These are phyloP conservation scores for Trypanosomatidae sp. DNA, from an alignment of 208 protist genomes.

Conservation along the genomic window DNA sequence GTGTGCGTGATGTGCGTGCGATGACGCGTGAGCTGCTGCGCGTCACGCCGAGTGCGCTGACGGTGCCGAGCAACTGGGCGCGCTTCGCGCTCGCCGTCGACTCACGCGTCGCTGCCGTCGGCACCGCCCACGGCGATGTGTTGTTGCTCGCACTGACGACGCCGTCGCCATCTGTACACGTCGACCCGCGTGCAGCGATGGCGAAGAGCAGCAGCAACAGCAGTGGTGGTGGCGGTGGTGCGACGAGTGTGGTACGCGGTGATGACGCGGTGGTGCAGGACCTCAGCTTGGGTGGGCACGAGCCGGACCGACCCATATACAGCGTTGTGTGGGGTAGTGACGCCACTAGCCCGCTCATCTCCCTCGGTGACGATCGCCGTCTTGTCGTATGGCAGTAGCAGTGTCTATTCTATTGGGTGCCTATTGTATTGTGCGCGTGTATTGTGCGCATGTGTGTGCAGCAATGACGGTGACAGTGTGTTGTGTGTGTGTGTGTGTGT, in stretches of 20 bases:
- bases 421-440: background rate
- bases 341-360: constrained; percentile 1
- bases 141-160: background rate
- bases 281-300: background rate
- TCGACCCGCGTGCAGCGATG: too few species aligned
- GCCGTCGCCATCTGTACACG: background rate
- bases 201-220: too few species aligned
- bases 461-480: too few species aligned
- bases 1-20: constrained; percentile 44
- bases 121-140: constrained; percentile 8
- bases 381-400: constrained; percentile 19
- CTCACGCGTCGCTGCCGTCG: constrained; percentile 27
- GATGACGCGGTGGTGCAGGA: background rate
- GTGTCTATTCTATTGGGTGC: background rate
- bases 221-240: too few species aligned
- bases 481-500: too few species aligned
- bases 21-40: constrained; percentile 16
- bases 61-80: constrained; percentile 34
- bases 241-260: background rate
- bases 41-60: constrained; percentile 14
- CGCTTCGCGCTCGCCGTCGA: constrained; percentile 27
- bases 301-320: background rate
- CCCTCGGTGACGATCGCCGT: constrained; percentile 16
- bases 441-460: too few species aligned
- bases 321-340: background rate